Evolutionary conservation across 441 rosid species (phyloP).

Genomic region (Adansonia grandidieri): DNA sequence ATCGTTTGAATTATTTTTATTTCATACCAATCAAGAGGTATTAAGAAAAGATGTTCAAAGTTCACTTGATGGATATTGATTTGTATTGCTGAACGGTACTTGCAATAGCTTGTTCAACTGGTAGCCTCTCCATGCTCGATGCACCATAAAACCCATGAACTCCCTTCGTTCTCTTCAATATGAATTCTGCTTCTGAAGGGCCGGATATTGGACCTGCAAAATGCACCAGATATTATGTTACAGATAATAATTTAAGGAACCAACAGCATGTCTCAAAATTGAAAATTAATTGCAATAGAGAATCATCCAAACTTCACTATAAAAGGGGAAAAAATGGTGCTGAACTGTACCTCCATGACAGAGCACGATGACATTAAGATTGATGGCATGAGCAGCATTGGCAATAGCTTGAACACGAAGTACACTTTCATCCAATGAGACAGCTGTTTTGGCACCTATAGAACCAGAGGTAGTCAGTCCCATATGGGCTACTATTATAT

Average conservation of each 20-base stretch:
- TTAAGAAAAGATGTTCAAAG: slow-evolving; percentile 1
- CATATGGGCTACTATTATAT: slow-evolving; percentile 94
- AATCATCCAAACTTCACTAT: neutral
- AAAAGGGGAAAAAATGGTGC: too few relatives aligned
- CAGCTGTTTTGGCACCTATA: slow-evolving; percentile 87
- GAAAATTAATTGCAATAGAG: neutral
- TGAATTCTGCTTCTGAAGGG: slow-evolving; percentile 74
- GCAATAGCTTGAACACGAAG: slow-evolving; percentile 81
- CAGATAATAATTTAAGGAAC: neutral
- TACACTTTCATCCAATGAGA: slow-evolving; percentile 79
- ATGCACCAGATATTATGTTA: slow-evolving; percentile 13
- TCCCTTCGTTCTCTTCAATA: slow-evolving; percentile 69
- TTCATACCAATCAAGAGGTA: slow-evolving; percentile 11
- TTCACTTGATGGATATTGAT: slow-evolving; percentile 67
- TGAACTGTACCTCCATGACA: slow-evolving; percentile 82
- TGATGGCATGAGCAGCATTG: slow-evolving; percentile 70
- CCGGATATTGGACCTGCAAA: slow-evolving; percentile 87
- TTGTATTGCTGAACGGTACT: slow-evolving; percentile 77
- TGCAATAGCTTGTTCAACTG: slow-evolving; percentile 82
- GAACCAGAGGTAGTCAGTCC: slow-evolving; percentile 90
- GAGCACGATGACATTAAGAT: slow-evolving; percentile 65
- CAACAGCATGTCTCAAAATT: neutral
- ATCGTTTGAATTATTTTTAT: neutral
- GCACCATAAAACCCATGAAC: slow-evolving; percentile 98
- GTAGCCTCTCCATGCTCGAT: slow-evolving; percentile 96